These are phyloP conservation scores for Persicaria tinctoria DNA, from an alignment of 148 eudicot species.

Conservation along the genomic window DNA sequence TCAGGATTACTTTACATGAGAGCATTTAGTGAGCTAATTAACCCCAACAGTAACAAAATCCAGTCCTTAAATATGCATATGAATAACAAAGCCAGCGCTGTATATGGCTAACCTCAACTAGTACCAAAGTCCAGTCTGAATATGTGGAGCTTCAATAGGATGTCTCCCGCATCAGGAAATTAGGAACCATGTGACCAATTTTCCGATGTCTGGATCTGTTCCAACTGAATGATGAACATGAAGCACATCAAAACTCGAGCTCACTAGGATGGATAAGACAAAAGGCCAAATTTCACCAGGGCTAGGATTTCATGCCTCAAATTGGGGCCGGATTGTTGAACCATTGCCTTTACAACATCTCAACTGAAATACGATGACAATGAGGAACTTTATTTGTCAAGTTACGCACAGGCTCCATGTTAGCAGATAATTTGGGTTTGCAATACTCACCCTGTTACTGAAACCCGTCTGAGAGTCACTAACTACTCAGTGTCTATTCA, in stretches of 20 bases:
- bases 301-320: neutral
- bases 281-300: neutral
- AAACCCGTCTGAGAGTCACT: neutral
- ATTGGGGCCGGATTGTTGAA: neutral
- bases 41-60: neutral
- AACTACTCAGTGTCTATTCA: neutral
- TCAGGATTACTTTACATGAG: neutral
- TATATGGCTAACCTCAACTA: neutral
- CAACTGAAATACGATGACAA: neutral
- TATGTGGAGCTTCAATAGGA: neutral
- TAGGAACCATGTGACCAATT: neutral
- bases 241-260: neutral
- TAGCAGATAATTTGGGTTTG: neutral
- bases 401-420: neutral
- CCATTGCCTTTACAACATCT: neutral
- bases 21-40: neutral
- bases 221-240: neutral
- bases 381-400: neutral
- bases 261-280: neutral
- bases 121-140: neutral
- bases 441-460: conserved; percentile 4
- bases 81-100: no score
- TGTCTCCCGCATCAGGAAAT: neutral
- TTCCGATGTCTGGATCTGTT: neutral
- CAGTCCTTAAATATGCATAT: neutral